phyloP scores from a whole-genome alignment of 2,329 filamentous ascomycete genomes.

The Sphaerulina musiva region DNA sequence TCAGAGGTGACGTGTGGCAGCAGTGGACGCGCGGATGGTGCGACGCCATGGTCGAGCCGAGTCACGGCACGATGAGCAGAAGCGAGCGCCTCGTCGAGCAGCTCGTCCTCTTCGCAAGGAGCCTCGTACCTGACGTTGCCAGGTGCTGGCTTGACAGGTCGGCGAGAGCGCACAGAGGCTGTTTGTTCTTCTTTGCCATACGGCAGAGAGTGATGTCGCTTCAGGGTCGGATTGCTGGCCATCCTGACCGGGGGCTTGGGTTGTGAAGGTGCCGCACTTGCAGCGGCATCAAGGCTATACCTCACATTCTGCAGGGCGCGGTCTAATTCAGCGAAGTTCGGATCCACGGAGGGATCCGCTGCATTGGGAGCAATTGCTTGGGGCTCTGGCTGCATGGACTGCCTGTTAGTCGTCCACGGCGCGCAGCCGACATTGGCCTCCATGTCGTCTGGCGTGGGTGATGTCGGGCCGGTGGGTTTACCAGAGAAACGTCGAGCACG shows the following conservation, averaged over 20 bases:
- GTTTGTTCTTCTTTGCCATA: slow-evolving; percentile 47
- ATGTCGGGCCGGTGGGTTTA: slow-evolving; percentile 73
- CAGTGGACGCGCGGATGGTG: slow-evolving; percentile 38
- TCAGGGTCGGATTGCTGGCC: slow-evolving; percentile 42
- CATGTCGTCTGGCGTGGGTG: slow-evolving; percentile 74
- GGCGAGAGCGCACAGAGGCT: slow-evolving; percentile 71
- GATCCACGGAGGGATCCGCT: slow-evolving; percentile 40
- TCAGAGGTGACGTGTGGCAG: slow-evolving; percentile 61
- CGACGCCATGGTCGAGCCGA: slow-evolving; percentile 52
- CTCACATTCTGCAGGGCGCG: slow-evolving; percentile 55
- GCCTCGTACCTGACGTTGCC: slow-evolving; percentile 71
- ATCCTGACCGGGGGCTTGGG: slow-evolving; percentile 33
- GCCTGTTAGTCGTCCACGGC: slow-evolving; percentile 66
- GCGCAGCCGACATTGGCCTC: slow-evolving; percentile 90
- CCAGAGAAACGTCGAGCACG: slow-evolving; percentile 87
- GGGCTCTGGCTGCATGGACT: not conserved
- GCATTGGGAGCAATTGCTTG: slow-evolving; percentile 47
- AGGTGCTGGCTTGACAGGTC: slow-evolving; percentile 65
- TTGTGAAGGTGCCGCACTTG: slow-evolving; percentile 29
- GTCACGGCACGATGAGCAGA: slow-evolving; percentile 70
- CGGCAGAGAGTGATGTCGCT: slow-evolving; percentile 45
- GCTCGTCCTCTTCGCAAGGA: slow-evolving; percentile 91
- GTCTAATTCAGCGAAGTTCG: slow-evolving; percentile 55
- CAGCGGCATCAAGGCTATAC: slow-evolving; percentile 49
- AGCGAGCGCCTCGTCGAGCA: slow-evolving; percentile 79